Percentiles rank a stretch among this genome's conserved stretches.
phyloP scores from a whole-genome alignment of 805 yeast genomes.

The Tetrapisispora taiwanensis region DNA sequence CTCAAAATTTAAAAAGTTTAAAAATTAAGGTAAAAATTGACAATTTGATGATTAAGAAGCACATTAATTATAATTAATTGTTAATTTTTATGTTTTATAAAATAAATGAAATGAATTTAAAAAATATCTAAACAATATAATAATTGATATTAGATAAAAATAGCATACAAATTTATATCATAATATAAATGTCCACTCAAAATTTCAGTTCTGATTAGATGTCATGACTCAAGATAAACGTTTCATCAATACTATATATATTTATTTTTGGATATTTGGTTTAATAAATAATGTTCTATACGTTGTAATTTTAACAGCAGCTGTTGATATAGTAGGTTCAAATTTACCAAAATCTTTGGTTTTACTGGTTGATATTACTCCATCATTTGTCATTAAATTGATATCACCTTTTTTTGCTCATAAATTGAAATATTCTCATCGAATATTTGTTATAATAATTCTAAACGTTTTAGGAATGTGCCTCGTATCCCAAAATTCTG shows the following conservation, averaged over 20 bases:
- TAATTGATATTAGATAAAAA: too few species aligned
- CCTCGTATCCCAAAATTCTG: conserved; percentile 31
- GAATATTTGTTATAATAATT: conserved; percentile 46
- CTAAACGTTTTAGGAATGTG: conserved; percentile 70
- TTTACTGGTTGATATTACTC: conserved; percentile 75
- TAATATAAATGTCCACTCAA: too few species aligned
- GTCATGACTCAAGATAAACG: not conserved
- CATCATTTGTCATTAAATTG: conserved; percentile 64
- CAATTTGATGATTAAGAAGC: too few species aligned
- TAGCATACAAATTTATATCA: too few species aligned
- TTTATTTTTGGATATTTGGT: conserved; percentile 74
- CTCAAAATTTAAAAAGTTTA: too few species aligned
- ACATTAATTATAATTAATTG: too few species aligned
- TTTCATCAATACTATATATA: conserved; percentile 24
- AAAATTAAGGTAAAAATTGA: too few species aligned
- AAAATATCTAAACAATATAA: too few species aligned
- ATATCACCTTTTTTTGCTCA: conserved; percentile 75
- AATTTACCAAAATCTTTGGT: conserved; percentile 77
- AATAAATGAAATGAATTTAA: too few species aligned
- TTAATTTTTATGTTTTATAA: too few species aligned
- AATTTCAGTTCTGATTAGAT: not conserved
- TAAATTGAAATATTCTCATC: conserved; percentile 41
- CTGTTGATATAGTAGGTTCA: conserved; percentile 82
- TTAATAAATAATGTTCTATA: conserved; percentile 79
- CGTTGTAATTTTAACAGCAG: conserved; percentile 86